Conservation (phyloP, 176 grass and related monocot genomes). For the Themeda triandra region DNA sequence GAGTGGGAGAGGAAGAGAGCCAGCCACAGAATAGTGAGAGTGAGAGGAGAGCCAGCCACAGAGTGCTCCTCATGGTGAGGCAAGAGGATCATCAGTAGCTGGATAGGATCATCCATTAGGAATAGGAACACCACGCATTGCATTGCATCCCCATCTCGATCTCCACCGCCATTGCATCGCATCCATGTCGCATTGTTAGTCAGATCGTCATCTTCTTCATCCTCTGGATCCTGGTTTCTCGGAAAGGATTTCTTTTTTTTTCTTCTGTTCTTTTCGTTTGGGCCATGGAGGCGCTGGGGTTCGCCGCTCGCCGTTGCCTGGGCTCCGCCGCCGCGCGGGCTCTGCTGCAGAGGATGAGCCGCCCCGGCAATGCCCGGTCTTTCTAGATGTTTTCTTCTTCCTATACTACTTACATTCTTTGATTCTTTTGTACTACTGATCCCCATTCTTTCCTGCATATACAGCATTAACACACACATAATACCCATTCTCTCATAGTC, state of each 20-base stretch:
- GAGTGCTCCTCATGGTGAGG: constrained; percentile 33
- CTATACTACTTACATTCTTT: constrained; percentile 60
- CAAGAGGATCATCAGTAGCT: constrained; percentile 9
- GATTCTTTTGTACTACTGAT: constrained; percentile 78
- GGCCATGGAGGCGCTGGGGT: constrained; percentile 46
- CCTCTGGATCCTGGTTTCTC: neutral
- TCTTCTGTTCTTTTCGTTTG: neutral
- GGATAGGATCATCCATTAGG: constrained; percentile 36
- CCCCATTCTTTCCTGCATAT: constrained; percentile 52
- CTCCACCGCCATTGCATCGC: constrained; percentile 7
- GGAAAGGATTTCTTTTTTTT: neutral
- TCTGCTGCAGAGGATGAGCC: constrained; percentile 51
- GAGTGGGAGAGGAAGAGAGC: too few relatives aligned
- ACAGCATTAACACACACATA: constrained; percentile 44
- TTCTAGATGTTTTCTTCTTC: constrained; percentile 45
- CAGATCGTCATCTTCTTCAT: neutral
- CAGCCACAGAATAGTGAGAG: too few relatives aligned
- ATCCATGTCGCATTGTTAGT: constrained; percentile 15
- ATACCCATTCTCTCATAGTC: constrained; percentile 24
- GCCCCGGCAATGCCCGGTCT: constrained; percentile 34
- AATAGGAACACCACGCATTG: constrained; percentile 7
- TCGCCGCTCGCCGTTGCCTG: constrained; percentile 18
- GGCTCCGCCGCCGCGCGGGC: constrained; percentile 36
- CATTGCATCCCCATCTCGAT: neutral
- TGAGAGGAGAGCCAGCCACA: too few relatives aligned